Evolutionary conservation across 2,329 filamentous ascomycete species (phyloP).

Genomic region (Ceratocystiopsis minuta): DNA sequence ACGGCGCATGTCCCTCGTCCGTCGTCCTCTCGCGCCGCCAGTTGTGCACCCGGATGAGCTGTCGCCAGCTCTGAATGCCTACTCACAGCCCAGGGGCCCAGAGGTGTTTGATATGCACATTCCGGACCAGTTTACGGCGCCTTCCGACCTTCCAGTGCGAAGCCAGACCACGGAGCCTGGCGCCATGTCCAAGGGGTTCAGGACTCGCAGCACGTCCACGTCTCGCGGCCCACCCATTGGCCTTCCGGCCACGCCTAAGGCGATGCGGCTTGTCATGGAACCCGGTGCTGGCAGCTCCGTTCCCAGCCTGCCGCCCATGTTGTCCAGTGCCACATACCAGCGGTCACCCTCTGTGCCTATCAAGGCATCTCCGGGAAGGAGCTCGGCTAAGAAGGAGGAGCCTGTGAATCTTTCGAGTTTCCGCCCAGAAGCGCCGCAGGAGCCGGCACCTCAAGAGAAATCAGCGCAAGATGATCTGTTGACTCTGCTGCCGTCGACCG

Average conservation of each 20-base stretch:
- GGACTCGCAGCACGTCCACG: slow-evolving; percentile 30
- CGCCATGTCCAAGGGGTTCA: slow-evolving; percentile 8
- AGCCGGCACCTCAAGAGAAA: slow-evolving; percentile 7
- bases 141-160: slow-evolving; percentile 31
- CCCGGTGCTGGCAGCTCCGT: slow-evolving; percentile 23
- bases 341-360: slow-evolving; percentile 13
- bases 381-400: slow-evolving; percentile 15
- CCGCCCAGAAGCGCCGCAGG: slow-evolving; percentile 1
- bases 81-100: slow-evolving; percentile 9
- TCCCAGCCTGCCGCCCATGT: slow-evolving; percentile 33
- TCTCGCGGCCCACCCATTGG: slow-evolving; percentile 41
- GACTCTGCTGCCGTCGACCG: slow-evolving; percentile 38
- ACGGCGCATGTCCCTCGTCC: slow-evolving; percentile 64
- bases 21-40: slow-evolving; percentile 58
- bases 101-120: slow-evolving; percentile 21
- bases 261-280: slow-evolving; percentile 67
- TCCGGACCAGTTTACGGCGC: slow-evolving; percentile 19
- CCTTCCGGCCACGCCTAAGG: slow-evolving; percentile 77
- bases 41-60: slow-evolving; percentile 58
- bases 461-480: slow-evolving; percentile 13
- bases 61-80: slow-evolving; percentile 14
- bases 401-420: too few relatives aligned
- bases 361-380: slow-evolving; percentile 9
- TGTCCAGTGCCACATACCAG: slow-evolving; percentile 23
- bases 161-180: slow-evolving; percentile 49